Evolutionary conservation across 345 rosid species (phyloP).

Genomic region (Pistacia integerrima): DNA sequence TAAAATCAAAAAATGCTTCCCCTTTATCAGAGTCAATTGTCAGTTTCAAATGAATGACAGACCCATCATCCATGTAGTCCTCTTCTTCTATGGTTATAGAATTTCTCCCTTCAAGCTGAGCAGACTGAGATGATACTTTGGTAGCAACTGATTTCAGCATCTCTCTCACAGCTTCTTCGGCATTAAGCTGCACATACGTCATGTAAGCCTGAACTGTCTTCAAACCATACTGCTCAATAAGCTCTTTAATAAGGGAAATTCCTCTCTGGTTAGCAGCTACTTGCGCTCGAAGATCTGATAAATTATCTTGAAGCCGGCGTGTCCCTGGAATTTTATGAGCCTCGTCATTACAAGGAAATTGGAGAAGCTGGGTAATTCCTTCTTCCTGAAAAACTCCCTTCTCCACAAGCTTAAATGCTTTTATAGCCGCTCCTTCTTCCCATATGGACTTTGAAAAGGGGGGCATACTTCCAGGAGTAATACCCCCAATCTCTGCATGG

Average conservation of each 20-base stretch:
- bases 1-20: constrained; percentile 85
- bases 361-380: constrained; percentile 77
- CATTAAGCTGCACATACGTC: constrained; percentile 84
- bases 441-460: constrained; percentile 94
- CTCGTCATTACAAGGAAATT: constrained; percentile 59
- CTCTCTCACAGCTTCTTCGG: constrained; percentile 93
- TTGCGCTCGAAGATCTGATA: constrained; percentile 95
- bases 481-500: constrained; percentile 99
- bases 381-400: constrained; percentile 87
- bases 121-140: constrained; percentile 45
- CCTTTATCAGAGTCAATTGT: constrained; percentile 69
- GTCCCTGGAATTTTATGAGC: constrained; percentile 73
- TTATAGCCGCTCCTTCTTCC: constrained; percentile 98
- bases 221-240: constrained; percentile 83
- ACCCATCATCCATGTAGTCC: constrained; percentile 97
- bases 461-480: constrained; percentile 99
- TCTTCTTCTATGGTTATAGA: constrained; percentile 70
- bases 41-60: constrained; percentile 71
- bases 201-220: constrained; percentile 92
- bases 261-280: constrained; percentile 98
- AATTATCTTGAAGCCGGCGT: constrained; percentile 82
- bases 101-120: constrained; percentile 27
- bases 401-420: constrained; percentile 90
- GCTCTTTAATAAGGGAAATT: constrained; percentile 80
- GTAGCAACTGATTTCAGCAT: constrained; percentile 89